Percentiles rank a stretch among this genome's conserved stretches.
Evolutionary conservation across 108 stramenopile genomes (phyloP).

Genomic region (Nannochloropsis gaditana): DNA sequence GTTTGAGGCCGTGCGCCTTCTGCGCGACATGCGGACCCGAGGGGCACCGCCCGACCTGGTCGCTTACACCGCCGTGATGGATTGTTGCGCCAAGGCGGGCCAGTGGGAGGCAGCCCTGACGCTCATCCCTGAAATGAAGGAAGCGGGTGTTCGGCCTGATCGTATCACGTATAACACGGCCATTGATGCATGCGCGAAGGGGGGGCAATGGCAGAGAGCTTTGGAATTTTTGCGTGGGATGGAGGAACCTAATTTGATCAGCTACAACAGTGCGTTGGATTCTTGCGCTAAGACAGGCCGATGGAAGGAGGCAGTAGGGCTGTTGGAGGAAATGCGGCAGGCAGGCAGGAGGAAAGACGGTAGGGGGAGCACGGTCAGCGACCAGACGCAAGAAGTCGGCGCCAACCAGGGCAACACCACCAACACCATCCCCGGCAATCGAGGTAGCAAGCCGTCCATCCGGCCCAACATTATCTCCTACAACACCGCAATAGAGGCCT

Average conservation of each 20-base stretch:
- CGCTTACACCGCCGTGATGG: constrained; percentile 30
- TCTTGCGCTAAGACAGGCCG: constrained; percentile 32
- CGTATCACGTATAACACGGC: constrained; percentile 24
- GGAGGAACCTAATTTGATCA: constrained; percentile 21
- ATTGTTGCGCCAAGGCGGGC: constrained; percentile 22
- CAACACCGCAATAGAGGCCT: constrained; percentile 40
- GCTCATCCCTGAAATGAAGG: constrained; percentile 27
- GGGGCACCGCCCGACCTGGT: constrained; percentile 25
- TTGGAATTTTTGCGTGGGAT: constrained; percentile 30
- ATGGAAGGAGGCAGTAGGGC: constrained; percentile 24
- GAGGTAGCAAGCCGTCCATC: not conserved
- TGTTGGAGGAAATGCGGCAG: constrained; percentile 31
- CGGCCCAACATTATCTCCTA: constrained; percentile 38
- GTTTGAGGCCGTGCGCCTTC: constrained; percentile 23
- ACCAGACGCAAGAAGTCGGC: not conserved
- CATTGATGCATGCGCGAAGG: constrained; percentile 27
- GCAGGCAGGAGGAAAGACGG: not conserved
- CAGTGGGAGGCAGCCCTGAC: constrained; percentile 34
- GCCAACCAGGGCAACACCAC: not conserved
- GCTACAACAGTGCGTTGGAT: constrained; percentile 42
- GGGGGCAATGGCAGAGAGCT: constrained; percentile 22
- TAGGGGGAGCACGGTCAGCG: not conserved
- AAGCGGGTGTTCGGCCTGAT: constrained; percentile 25
- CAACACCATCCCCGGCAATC: not conserved
- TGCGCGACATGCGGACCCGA: constrained; percentile 28